phyloP scores from a whole-genome alignment of 495 filamentous ascomycete species.

The Talaromyces borbonicus region DNA sequence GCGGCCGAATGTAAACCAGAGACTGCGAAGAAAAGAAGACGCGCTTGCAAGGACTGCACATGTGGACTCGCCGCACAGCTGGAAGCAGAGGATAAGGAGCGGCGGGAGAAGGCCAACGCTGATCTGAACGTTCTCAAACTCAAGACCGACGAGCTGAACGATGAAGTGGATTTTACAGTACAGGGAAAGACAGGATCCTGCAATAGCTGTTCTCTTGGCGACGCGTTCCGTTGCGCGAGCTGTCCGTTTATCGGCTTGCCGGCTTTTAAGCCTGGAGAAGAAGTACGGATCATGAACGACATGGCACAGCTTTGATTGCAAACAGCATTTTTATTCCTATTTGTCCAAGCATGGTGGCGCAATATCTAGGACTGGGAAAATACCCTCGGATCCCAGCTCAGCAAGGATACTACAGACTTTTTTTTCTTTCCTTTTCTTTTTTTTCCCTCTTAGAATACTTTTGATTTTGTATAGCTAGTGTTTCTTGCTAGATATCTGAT shows the following conservation, averaged over 20 bases:
- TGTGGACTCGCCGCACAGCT: conserved; percentile 76
- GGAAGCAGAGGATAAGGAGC: conserved; percentile 69
- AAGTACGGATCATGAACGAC: conserved; percentile 78
- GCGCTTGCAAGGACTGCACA: conserved; percentile 96
- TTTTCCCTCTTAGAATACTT: neutral
- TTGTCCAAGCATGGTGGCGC: neutral
- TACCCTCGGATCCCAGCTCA: neutral
- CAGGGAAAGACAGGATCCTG: conserved; percentile 90
- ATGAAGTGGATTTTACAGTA: conserved; percentile 92
- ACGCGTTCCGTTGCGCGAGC: conserved; percentile 72
- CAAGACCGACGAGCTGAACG: conserved; percentile 56
- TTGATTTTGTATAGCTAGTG: neutral
- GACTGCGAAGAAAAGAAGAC: conserved; percentile 76
- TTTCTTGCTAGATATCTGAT: neutral
- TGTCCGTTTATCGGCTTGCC: conserved; percentile 93
- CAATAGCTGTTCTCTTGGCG: conserved; percentile 84
- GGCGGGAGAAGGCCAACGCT: conserved; percentile 51
- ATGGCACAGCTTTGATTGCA: conserved; percentile 64
- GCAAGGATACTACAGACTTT: neutral
- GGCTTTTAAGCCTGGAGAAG: conserved; percentile 92
- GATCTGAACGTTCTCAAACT: conserved; percentile 62
- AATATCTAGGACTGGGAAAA: neutral
- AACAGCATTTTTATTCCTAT: neutral
- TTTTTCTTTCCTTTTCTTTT: neutral
- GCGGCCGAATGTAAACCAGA: conserved; percentile 77